Base-by-base conservation (phyloP, 805 yeast genomes). In the Myxozyma udenii region DNA sequence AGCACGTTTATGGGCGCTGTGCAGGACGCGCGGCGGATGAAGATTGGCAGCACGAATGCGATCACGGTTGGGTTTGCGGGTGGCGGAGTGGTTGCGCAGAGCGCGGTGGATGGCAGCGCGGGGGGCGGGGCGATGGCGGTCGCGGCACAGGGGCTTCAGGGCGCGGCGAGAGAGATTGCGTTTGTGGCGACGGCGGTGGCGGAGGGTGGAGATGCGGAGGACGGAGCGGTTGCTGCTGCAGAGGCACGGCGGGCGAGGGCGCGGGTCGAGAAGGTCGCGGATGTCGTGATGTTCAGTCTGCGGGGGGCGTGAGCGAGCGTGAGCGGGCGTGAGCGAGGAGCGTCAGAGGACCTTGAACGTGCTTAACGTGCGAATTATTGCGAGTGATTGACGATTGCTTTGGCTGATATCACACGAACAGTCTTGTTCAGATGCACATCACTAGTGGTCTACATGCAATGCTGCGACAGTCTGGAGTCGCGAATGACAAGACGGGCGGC, bases 11-110 rank as follows among this genome's bases (percentile, higher is more conserved):
- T 53, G 7, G 46, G 58, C 16, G 49, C 35, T 23, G 50, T 45
- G 19, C 50, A 48, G 14, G 60, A 55, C 23, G 57, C 54, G 22
- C 43, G 52, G 35, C 41, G 55, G 16, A 37, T 55, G n/a, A 55
- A 55, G 46, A 55, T 55, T 25, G 60, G 60, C 16, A 50, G 51
- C 9, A 46, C 55, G 19, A 53, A 35, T 14, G 16, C 49, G 14
- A 46, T 55, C 23, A 42, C 51, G n/a, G 49, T 55, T 4, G 57
- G 53, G 12, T 36, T 53, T 24, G 28, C 35, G 6, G 46, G 41
- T 18, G 35, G 43, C 47, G 55, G 53, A 14, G 49, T 36, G 14
- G 30, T 51, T 9, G 14, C 52, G 39, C 58, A 50, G 55, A 36
- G 42, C 14, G 55, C 50, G 11, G 47, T 53, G 21, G 48, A 44